Conservation (phyloP, 1,139 yeast species). For the Yamadazyma aaseri region DNA sequence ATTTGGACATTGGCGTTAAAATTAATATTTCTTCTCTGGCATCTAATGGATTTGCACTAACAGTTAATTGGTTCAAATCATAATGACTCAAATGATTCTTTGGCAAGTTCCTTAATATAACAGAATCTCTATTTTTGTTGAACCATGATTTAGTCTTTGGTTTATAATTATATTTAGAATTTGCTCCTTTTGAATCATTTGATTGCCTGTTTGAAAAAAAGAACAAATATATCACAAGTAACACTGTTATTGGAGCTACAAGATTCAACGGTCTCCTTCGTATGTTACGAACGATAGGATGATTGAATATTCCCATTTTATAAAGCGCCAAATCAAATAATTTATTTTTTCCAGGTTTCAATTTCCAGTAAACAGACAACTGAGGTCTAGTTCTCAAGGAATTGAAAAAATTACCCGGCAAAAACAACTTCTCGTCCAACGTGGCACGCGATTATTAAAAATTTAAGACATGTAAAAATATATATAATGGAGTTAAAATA, state of each 20-base stretch:
- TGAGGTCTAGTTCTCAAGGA: too few species aligned
- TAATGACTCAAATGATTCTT: slow-evolving; percentile 83
- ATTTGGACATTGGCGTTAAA: slow-evolving; percentile 85
- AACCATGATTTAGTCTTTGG: slow-evolving; percentile 51
- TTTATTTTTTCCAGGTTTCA: not conserved
- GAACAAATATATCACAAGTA: slow-evolving; percentile 42
- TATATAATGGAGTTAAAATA: too few species aligned
- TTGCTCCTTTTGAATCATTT: slow-evolving; percentile 7
- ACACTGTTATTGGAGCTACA: slow-evolving; percentile 44
- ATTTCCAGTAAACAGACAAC: not conserved
- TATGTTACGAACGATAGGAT: slow-evolving; percentile 43
- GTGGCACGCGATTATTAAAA: slow-evolving; percentile 4
- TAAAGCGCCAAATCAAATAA: not conserved
- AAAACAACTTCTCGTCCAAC: not conserved
- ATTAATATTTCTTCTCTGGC: slow-evolving; percentile 81
- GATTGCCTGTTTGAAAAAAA: slow-evolving; percentile 32
- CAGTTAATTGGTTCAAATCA: slow-evolving; percentile 72
- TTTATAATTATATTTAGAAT: slow-evolving; percentile 48
- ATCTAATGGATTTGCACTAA: slow-evolving; percentile 65
- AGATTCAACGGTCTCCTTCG: slow-evolving; percentile 58
- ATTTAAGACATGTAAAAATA: not conserved
- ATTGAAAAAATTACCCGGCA: slow-evolving; percentile 7
- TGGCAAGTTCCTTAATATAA: slow-evolving; percentile 60
- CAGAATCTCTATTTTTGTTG: slow-evolving; percentile 39
- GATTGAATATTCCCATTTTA: slow-evolving; percentile 6